phyloP scores from a whole-genome alignment of 208 protist genomes.

The Acanthamoeba healyi region DNA sequence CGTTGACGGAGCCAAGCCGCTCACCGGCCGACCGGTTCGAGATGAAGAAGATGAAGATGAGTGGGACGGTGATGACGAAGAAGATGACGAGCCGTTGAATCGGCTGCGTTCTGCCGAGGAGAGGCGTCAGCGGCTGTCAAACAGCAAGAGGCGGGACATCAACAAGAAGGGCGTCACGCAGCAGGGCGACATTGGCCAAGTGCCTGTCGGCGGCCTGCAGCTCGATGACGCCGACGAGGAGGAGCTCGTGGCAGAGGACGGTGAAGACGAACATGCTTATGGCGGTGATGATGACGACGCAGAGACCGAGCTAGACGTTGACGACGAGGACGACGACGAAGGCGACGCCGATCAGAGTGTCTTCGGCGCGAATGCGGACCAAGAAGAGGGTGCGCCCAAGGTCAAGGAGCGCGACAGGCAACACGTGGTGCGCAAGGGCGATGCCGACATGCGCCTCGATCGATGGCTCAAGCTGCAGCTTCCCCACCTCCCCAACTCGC shows the following conservation, averaged over 20 bases:
- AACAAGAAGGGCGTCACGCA: not conserved
- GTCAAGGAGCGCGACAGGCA: not conserved
- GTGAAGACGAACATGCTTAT: not conserved
- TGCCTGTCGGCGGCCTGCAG: not conserved
- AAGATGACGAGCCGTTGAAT: not conserved
- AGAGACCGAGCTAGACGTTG: not conserved
- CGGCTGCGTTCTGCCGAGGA: not conserved
- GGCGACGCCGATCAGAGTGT: no score
- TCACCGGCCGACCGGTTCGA: not conserved
- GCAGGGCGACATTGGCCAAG: not conserved
- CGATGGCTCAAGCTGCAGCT: constrained; percentile 45
- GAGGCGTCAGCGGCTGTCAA: not conserved
- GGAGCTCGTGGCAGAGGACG: not conserved
- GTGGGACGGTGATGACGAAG: no score
- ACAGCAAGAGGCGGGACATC: constrained; percentile 35
- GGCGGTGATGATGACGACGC: not conserved
- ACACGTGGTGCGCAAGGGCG: not conserved
- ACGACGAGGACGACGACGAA: not conserved
- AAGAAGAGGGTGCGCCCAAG: constrained; percentile 3
- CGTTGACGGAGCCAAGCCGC: not conserved
- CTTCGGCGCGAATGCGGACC: no score
- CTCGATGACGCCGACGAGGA: not conserved
- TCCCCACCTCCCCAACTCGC: constrained; percentile 26
- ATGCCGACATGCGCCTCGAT: constrained; percentile 57
- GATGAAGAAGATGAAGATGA: not conserved